Base-by-base conservation (phyloP, 2,329 filamentous ascomycete species). In the Phialophora verrucosa region DNA sequence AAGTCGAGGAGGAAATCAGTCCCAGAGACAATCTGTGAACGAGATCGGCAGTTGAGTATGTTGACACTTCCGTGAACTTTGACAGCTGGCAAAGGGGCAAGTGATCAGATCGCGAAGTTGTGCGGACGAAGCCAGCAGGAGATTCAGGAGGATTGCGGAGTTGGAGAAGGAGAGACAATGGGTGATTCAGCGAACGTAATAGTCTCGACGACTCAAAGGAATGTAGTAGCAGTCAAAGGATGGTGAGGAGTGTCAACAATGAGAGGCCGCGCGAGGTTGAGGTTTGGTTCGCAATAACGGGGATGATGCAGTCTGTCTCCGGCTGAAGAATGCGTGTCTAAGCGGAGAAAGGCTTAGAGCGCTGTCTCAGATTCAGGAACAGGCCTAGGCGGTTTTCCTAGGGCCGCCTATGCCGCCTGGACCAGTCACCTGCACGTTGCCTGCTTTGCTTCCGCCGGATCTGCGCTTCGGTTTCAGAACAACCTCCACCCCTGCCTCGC, bases 281-380 rank as follows among this genome's bases (percentile, higher is more conserved):
- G 51, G 59, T 54, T 38, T 38, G 4, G 20, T 25, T 51, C 4
- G 38, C 38, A 44, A 31, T 55, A 10, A 23, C 32, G 51, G 27
- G 29, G 47, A 50, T 50, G 47, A 50, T 50, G 47, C 47, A 23
- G 38, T 17, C 11, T 42, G 3, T 42, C 14, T 42, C 47, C 47
- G 12, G 42, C 29, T 17, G 38, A 17, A 29, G 49, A 35, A 44
- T 47, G 50, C 49, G 32, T 51, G 60, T 56, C 38, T 58, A 58
- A 31, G 31, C 53, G 42, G 32, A 42, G 50, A 59, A 35, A 11
- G 58, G 58, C 29, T 38, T 53, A 54, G 67, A 62, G 54, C 54
- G 38, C 38, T 65, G 67, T 69, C 62, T 69, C 64, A 69, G 20
- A 63, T 54, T 5, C 59, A 62, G 64, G 59, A 69, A 67, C 64